Evolutionary conservation across 2,329 filamentous ascomycete genomes (phyloP).

Genomic region (Pseudocercospora fijiensis): DNA sequence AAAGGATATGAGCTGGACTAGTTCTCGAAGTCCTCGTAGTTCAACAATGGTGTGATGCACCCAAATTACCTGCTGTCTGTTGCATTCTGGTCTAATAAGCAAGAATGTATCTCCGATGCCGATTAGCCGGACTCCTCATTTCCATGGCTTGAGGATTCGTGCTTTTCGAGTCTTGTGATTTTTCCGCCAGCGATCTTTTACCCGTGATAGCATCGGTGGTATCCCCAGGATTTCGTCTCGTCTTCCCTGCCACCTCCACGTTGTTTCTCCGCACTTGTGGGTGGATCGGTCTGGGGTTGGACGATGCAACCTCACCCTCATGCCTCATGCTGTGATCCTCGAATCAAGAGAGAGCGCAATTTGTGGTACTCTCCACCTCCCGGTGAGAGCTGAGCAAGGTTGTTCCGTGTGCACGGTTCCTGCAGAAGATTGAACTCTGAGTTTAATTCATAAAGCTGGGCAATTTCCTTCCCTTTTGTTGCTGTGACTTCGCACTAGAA

Average conservation of each 20-base stretch:
- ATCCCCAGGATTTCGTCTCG: background rate
- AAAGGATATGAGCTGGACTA: constrained; percentile 31
- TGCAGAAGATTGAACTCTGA: constrained; percentile 20
- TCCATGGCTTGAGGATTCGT: background rate
- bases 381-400: constrained; percentile 7
- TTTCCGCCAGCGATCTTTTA: constrained; percentile 5
- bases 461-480: constrained; percentile 3
- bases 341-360: background rate
- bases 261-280: constrained; percentile 8
- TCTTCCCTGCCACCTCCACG: background rate
- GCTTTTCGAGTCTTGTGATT: constrained; percentile 8
- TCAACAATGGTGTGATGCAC: too few relatives aligned
- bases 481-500: background rate
- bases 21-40: background rate
- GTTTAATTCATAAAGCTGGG: constrained; percentile 15
- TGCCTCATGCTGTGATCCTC: background rate
- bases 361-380: background rate
- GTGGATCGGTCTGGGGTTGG: constrained; percentile 3
- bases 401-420: constrained; percentile 12
- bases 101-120: background rate
- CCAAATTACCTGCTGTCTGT: background rate
- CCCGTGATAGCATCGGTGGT: background rate
- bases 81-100: background rate
- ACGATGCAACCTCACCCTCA: background rate
- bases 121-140: constrained; percentile 3